Conservation (phyloP, 2,329 filamentous ascomycete species). For the Fusarium scirpi region DNA sequence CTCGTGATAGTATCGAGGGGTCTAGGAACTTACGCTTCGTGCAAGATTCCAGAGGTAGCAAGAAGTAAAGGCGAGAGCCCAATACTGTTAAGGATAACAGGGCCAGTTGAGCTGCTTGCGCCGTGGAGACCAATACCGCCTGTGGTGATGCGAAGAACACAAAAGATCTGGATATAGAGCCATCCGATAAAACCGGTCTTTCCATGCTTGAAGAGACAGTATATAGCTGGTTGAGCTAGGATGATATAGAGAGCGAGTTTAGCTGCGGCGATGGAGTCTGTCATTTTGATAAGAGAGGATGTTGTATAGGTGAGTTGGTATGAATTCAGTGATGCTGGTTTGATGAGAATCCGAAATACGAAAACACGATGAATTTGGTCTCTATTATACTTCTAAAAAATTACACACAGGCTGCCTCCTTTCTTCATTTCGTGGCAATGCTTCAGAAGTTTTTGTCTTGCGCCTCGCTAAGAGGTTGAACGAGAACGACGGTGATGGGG, state of each 20-base stretch:
- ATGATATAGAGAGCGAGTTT: conserved; percentile 14
- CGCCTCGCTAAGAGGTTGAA: not conserved
- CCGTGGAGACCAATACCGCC: conserved; percentile 13
- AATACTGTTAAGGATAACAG: conserved; percentile 15
- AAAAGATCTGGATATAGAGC: conserved; percentile 20
- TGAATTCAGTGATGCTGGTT: not conserved
- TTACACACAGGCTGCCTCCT: conserved; percentile 6
- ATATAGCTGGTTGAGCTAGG: conserved; percentile 12
- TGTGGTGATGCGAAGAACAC: conserved; percentile 10
- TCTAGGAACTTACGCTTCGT: conserved; percentile 3
- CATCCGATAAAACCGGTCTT: conserved; percentile 17
- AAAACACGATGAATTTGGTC: not conserved
- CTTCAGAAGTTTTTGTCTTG: not conserved
- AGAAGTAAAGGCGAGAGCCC: conserved; percentile 12
- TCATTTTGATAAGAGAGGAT: not conserved
- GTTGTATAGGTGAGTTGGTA: not conserved
- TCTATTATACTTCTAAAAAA: conserved; percentile 6
- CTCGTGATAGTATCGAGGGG: no score
- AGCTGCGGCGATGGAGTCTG: conserved; percentile 12
- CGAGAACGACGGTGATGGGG: not conserved
- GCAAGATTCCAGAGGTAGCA: conserved; percentile 18
- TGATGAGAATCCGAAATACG: not conserved
- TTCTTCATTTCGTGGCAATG: not conserved
- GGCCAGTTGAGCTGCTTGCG: conserved; percentile 3
- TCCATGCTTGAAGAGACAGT: conserved; percentile 24